A percentile compares a stretch with the other conserved stretches of the same genome.
These are phyloP conservation scores for Pyracantha coccinea DNA, from an alignment of 331 rosid genomes.

Conservation along the genomic window DNA sequence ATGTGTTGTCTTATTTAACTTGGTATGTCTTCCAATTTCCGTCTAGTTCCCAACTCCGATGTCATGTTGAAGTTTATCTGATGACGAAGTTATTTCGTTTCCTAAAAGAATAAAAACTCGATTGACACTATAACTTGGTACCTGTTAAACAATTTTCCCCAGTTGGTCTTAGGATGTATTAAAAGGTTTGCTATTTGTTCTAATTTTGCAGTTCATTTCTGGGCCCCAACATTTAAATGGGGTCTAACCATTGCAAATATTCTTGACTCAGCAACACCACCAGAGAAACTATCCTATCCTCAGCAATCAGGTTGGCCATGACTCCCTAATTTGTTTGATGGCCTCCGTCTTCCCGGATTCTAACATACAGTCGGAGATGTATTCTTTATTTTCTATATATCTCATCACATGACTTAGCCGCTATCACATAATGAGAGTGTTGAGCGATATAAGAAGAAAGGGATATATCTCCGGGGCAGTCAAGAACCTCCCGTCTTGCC, in stretches of 20 bases:
- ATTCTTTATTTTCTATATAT: no score
- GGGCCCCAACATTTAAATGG: conserved; percentile 30
- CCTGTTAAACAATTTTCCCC: background rate
- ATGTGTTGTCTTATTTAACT: background rate
- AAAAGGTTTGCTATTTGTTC: background rate
- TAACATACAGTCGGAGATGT: background rate
- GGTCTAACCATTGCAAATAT: conserved; percentile 18
- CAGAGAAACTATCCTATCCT: conserved; percentile 19
- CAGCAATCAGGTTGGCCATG: conserved; percentile 14
- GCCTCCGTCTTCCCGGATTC: background rate
- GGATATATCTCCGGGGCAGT: background rate
- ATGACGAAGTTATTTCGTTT: background rate
- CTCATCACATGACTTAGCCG: background rate
- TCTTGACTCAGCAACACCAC: conserved; percentile 15
- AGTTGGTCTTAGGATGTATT: no score
- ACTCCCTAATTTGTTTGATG: background rate
- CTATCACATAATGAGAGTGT: background rate
- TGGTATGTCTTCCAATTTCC: background rate
- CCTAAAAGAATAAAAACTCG: no score
- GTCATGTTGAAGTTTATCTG: background rate
- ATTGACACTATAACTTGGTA: no score
- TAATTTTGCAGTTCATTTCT: conserved; percentile 14
- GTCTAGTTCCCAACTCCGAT: background rate
- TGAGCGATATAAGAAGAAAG: background rate
- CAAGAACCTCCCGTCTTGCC: background rate